phyloP scores from a whole-genome alignment of 2,329 filamentous ascomycete genomes.

The Alternaria sp. region DNA sequence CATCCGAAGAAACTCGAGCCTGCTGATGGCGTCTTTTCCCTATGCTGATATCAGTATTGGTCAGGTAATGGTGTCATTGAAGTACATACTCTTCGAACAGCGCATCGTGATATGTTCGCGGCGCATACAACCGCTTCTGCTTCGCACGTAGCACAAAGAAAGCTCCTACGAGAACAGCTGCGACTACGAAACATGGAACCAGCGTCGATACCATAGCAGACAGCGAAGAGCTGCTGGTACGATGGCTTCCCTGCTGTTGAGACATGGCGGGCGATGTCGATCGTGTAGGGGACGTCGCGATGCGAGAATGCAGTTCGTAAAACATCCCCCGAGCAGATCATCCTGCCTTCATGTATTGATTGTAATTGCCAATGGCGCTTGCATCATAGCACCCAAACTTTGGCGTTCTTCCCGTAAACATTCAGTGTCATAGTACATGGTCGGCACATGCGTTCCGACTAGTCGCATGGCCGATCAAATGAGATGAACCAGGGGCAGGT shows the following conservation, averaged over 20 bases:
- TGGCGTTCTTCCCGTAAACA: background rate
- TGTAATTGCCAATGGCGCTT: background rate
- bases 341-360: slow-evolving; percentile 3
- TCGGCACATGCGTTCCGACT: slow-evolving; percentile 9
- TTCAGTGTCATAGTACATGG: slow-evolving; percentile 9
- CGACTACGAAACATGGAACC: slow-evolving; percentile 40
- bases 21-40: slow-evolving; percentile 54
- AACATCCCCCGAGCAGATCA: background rate
- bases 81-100: slow-evolving; percentile 44
- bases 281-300: background rate
- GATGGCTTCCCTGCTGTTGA: slow-evolving; percentile 3
- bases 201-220: slow-evolving; percentile 50
- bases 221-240: slow-evolving; percentile 46
- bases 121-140: slow-evolving; percentile 55
- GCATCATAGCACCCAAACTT: slow-evolving; percentile 7
- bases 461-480: slow-evolving; percentile 1
- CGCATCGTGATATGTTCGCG: slow-evolving; percentile 55
- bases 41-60: slow-evolving; percentile 24
- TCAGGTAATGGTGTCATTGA: slow-evolving; percentile 15
- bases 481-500: slow-evolving; percentile 1
- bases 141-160: slow-evolving; percentile 55
- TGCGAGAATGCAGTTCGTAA: background rate
- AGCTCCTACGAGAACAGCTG: slow-evolving; percentile 36
- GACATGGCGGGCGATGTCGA: slow-evolving; percentile 1
- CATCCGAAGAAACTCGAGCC: slow-evolving; percentile 61